Base-by-base conservation (phyloP, 495 filamentous ascomycete genomes). In the Hamigera avellanea region DNA sequence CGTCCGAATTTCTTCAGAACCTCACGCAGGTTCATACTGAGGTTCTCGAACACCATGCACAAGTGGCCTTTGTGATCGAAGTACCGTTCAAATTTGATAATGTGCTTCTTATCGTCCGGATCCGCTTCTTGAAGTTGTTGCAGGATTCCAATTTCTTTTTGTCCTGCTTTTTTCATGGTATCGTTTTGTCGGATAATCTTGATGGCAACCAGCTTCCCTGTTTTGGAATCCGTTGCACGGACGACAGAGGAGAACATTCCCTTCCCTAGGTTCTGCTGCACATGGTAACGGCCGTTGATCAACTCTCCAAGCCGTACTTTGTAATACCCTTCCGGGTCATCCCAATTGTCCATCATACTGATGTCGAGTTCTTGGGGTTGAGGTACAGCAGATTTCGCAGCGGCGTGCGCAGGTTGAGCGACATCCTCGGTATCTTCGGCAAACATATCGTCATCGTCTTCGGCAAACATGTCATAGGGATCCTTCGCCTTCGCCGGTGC, bases 201-300 rank as follows among this genome's bases (percentile, higher is more conserved):
- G 65, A 95, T 81, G 18, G 88, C 88, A 32, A 93, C 83, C 13
- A 79, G 49, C 44, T 71, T 70, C 38, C 76, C 76, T 18, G 73
- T 83, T 23, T 71, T 76, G 26, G 78, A 70, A 54, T 96, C 91
- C 40, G 69, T 69, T n/a, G 91, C 93, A 41, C 83, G 78, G 17
- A 93, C 84, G n/a, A 98, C 91, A 8, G 83, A 82, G 0, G 91
- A 93, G 47, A 95, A 98, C 77, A 95, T 91, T 34, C 91, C 91
- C 52, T 81, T 84, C 42, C 91, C 91, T n/a, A 96, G 73, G 39
- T 80, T 80, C 25, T 83, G 72, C 48, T 86, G 78, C 19, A 96
- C 73, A 55, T 86, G 83, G 49, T 98, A 96, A 19, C 86, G 78
- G 26, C 78, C 74, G 51, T 93, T 81, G 42, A 98, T 71, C 26